Evolutionary conservation across 1,284 basidiomycete species (phyloP), one percentile per base, ranked within the genome.

Genomic region (Meira miltonrushii): DNA sequence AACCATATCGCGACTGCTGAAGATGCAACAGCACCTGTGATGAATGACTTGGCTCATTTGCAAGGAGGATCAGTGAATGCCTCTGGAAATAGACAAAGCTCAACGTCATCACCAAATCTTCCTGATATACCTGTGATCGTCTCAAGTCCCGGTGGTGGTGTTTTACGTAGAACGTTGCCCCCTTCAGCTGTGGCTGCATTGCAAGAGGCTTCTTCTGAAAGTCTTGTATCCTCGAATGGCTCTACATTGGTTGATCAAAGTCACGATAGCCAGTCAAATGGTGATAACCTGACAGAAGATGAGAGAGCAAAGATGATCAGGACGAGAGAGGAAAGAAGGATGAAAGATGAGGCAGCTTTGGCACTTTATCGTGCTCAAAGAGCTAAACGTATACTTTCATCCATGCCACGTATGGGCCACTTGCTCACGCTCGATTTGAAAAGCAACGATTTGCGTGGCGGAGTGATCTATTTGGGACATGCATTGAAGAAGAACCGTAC

Each of bases 401-500:
- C 86, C 19, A 80, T 95, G 58, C 90, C 93, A 25, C 81, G 90
- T 46, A 80, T 95, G 11, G 93, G 93, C 2, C 86, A 86, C 13
- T 79, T 98, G 58, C 82, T 88, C 73, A 96, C 92, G 25, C 81
- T 97, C 60, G 94, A 97, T 82, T 80, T 98, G 62, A 87, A 87
- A 78, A 87, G 88, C 10, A 97, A 97, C 79, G 92, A 96, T 78
- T 84, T 97, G 39, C 82, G 87, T 15, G 57, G 62, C 54, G 92
- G 93, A 0, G 87, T 96, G 23, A 85, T 85, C 0, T 95, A 95
- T 77, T 85, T 98, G 43, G 88, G 92, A 0, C 92, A 96, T 79
- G 93, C 96, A 0, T 81, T 98, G 62, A 97, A 96, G 78, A 86
- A 93, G 44, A 98, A 98, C 79, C 83, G 92, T 33, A 97, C 94